These are phyloP conservation scores for Russula lepida DNA, from an alignment of 768 basidiomycete species.

Conservation along the genomic window DNA sequence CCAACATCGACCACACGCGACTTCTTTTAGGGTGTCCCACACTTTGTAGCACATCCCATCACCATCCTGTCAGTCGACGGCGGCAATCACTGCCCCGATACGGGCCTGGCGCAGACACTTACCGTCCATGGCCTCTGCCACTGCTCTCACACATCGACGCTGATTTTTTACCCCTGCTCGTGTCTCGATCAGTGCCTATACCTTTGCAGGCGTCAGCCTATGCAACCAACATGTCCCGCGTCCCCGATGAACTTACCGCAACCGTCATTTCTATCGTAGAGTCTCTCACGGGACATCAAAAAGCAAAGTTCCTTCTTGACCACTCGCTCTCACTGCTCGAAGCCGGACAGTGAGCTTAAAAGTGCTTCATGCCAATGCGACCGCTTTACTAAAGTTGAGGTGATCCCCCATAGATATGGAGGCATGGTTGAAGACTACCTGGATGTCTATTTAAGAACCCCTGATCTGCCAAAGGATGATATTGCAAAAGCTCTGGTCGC, in stretches of 20 bases:
- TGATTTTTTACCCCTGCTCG: neutral
- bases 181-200: neutral
- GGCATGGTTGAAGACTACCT: constrained; percentile 55
- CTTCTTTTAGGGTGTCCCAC: too few species aligned
- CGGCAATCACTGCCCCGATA: too few species aligned
- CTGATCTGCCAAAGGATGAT: constrained; percentile 44
- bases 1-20: too few species aligned
- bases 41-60: too few species aligned
- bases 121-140: neutral
- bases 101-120: neutral
- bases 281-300: constrained; percentile 25
- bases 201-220: neutral
- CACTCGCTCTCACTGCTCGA: constrained; percentile 31
- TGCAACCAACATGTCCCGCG: neutral
- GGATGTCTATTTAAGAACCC: constrained; percentile 57
- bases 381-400: neutral
- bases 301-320: constrained; percentile 31
- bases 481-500: constrained; percentile 48
- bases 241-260: constrained; percentile 30
- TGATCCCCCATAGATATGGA: constrained; percentile 40
- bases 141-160: neutral
- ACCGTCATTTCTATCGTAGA: constrained; percentile 30
- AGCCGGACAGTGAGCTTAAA: constrained; percentile 27
- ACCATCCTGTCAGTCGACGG: neutral
- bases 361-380: neutral